Percentiles rank a stretch among this genome's conserved stretches.
These are phyloP conservation scores for Xeromyces bisporus DNA, from an alignment of 495 filamentous ascomycete species.

Conservation along the genomic window DNA sequence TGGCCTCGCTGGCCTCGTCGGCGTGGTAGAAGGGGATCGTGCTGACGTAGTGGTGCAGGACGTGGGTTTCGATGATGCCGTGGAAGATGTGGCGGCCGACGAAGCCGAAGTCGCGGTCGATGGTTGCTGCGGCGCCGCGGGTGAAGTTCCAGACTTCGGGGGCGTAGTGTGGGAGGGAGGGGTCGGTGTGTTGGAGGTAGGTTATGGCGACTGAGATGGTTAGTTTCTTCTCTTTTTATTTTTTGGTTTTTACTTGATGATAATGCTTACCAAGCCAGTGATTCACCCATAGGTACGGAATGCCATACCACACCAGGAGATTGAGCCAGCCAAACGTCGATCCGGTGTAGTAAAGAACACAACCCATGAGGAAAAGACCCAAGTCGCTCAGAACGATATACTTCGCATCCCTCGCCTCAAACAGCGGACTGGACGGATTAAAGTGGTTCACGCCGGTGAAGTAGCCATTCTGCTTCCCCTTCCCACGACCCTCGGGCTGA, in stretches of 20 bases:
- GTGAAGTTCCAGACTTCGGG: conserved; percentile 38
- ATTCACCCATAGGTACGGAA: conserved; percentile 96
- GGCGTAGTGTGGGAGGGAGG: conserved; percentile 39
- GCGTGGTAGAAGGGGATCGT: conserved; percentile 46
- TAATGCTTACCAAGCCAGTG: conserved; percentile 55
- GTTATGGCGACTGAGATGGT: conserved; percentile 36
- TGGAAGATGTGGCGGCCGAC: conserved; percentile 41
- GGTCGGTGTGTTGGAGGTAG: conserved; percentile 45
- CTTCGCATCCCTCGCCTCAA: conserved; percentile 75
- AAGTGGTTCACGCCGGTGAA: conserved; percentile 86
- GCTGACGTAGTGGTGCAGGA: conserved; percentile 44
- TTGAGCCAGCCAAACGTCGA: conserved; percentile 70
- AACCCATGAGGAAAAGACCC: conserved; percentile 45
- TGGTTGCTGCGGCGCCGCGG: conserved; percentile 41
- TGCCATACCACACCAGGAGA: conserved; percentile 79
- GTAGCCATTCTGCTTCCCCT: conserved; percentile 76
- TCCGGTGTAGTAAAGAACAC: conserved; percentile 39
- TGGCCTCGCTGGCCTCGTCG: conserved; percentile 42
- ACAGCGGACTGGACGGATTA: conserved; percentile 70
- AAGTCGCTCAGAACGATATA: conserved; percentile 72
- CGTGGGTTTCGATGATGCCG: conserved; percentile 46
- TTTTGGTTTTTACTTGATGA: neutral
- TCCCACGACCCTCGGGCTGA: conserved; percentile 70
- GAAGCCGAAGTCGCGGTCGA: conserved; percentile 45
- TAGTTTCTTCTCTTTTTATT: neutral